Conservation (phyloP, 805 yeast genomes). For the Lachancea meyersii region DNA sequence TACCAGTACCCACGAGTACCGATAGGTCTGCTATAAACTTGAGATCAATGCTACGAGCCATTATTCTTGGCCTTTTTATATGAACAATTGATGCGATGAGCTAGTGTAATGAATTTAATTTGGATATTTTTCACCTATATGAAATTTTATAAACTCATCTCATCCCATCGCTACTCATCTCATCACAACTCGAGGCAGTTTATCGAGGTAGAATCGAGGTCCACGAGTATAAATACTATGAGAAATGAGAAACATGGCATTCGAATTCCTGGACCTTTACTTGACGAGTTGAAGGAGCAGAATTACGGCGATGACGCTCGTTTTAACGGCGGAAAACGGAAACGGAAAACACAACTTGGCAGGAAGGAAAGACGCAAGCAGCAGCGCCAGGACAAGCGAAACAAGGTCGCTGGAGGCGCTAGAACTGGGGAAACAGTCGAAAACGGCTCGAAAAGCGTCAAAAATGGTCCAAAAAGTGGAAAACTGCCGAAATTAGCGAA, state of each 20-base stretch:
- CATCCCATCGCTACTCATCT: neutral
- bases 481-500: no score
- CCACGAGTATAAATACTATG: neutral
- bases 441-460: slow-evolving; percentile 8
- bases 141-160: neutral
- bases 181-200: neutral
- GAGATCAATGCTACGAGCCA: slow-evolving; percentile 35
- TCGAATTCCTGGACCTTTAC: slow-evolving; percentile 47
- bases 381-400: slow-evolving; percentile 31
- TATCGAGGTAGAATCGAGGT: neutral
- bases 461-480: neutral
- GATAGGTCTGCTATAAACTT: slow-evolving; percentile 42
- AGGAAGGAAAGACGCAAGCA: slow-evolving; percentile 41
- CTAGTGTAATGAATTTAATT: neutral
- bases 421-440: neutral
- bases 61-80: slow-evolving; percentile 6
- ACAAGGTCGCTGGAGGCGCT: neutral
- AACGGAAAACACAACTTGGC: slow-evolving; percentile 24
- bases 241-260: slow-evolving; percentile 37
- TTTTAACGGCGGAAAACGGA: slow-evolving; percentile 34
- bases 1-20: slow-evolving; percentile 54
- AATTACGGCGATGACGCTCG: slow-evolving; percentile 41
- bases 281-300: slow-evolving; percentile 46
- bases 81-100: neutral
- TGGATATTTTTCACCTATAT: neutral